Evolutionary conservation across 1,284 basidiomycete genomes (phyloP).

Genomic region (Malassezia brasiliensis): DNA sequence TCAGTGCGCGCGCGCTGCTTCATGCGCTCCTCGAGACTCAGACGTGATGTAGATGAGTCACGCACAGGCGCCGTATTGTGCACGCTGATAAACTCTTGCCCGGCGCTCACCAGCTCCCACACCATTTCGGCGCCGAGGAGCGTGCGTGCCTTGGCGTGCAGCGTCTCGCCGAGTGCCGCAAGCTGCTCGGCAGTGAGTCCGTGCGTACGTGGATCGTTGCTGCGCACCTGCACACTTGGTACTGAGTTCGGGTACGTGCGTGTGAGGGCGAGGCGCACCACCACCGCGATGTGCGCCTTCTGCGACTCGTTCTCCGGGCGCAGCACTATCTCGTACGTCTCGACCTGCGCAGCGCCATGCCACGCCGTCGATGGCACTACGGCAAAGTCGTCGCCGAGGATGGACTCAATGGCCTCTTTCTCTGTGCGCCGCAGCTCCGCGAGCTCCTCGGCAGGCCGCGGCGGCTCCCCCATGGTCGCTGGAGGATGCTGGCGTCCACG

Average conservation of each 20-base stretch:
- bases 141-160: constrained; percentile 27
- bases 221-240: constrained; percentile 28
- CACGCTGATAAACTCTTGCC: constrained; percentile 36
- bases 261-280: constrained; percentile 32
- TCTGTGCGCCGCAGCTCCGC: constrained; percentile 35
- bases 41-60: constrained; percentile 20
- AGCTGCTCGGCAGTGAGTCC: constrained; percentile 25
- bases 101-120: constrained; percentile 43
- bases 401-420: constrained; percentile 35
- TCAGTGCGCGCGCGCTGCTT: constrained; percentile 30
- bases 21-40: constrained; percentile 44
- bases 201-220: constrained; percentile 23
- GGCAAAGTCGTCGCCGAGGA: constrained; percentile 34
- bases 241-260: constrained; percentile 32
- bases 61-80: constrained; percentile 24
- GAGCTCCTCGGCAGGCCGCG: constrained; percentile 21
- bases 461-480: background rate
- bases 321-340: constrained; percentile 31
- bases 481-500: background rate
- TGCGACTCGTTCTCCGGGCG: constrained; percentile 33
- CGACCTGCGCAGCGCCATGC: constrained; percentile 23
- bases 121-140: constrained; percentile 47
- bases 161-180: constrained; percentile 20
- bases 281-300: constrained; percentile 27
- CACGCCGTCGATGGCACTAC: constrained; percentile 27